Conservation (phyloP, 2,329 filamentous ascomycete genomes). For the Sphaerulina vaccinii region DNA sequence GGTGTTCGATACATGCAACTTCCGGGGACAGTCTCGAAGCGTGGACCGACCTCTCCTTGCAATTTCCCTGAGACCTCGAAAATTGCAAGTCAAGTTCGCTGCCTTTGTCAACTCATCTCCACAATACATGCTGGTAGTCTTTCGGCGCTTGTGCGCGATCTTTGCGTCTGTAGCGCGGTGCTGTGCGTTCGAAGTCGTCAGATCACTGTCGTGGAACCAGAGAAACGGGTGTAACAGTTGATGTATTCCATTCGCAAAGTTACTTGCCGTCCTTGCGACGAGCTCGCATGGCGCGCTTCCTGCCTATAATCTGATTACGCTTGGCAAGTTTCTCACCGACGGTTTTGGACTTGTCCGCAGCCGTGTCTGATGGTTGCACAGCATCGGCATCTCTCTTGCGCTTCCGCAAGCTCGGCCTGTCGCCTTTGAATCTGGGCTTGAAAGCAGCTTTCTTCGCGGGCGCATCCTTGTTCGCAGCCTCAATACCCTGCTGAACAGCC, state of each 20-base stretch:
- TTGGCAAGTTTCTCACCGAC: constrained; percentile 54
- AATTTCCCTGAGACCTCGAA: no score
- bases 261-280: constrained; percentile 30
- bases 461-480: constrained; percentile 12
- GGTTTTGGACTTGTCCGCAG: constrained; percentile 29
- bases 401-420: constrained; percentile 37
- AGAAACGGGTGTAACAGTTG: constrained; percentile 17
- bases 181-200: constrained; percentile 10
- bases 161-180: not conserved
- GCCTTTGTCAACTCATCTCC: not conserved
- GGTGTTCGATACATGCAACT: no score
- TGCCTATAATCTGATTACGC: constrained; percentile 76
- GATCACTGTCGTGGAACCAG: constrained; percentile 14
- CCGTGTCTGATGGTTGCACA: constrained; percentile 16
- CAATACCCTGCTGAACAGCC: constrained; percentile 25
- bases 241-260: constrained; percentile 10
- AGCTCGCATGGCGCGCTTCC: constrained; percentile 72
- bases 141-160: not conserved
- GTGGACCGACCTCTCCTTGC: no score
- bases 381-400: constrained; percentile 39
- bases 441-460: constrained; percentile 15
- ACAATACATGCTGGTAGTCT: not conserved
- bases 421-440: constrained; percentile 23
- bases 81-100: not conserved
- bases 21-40: no score